These are phyloP conservation scores for Apophysomyces sp. DNA, from an alignment of 371 early-diverging fungal species.

Conservation along the genomic window DNA sequence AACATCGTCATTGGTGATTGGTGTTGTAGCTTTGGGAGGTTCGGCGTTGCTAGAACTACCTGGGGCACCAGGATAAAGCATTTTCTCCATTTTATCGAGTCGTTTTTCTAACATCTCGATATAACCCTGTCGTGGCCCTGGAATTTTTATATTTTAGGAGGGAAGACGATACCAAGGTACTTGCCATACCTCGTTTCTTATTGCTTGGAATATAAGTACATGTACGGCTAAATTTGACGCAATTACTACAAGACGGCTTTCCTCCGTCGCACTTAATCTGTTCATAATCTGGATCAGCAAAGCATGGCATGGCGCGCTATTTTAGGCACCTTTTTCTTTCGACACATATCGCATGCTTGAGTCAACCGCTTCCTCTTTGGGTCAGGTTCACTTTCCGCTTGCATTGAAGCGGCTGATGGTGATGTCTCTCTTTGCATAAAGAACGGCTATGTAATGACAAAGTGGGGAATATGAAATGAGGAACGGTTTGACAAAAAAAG, in stretches of 20 bases:
- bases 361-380: constrained; percentile 70
- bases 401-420: neutral
- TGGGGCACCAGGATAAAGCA: constrained; percentile 35
- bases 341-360: constrained; percentile 81
- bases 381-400: constrained; percentile 1
- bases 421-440: neutral
- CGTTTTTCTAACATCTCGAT: constrained; percentile 75
- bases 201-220: constrained; percentile 76
- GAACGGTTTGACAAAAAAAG: neutral
- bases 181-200: constrained; percentile 60
- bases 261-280: constrained; percentile 80
- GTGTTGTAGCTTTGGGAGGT: neutral
- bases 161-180: constrained; percentile 3
- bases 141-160: neutral
- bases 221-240: constrained; percentile 53
- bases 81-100: constrained; percentile 69
- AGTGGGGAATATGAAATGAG: neutral
- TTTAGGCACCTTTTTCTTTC: constrained; percentile 75
- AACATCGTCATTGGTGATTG: constrained; percentile 9
- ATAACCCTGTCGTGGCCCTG: constrained; percentile 73
- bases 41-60: constrained; percentile 1
- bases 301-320: neutral
- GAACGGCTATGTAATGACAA: neutral
- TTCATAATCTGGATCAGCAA: neutral
- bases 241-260: constrained; percentile 77